Base-by-base conservation (phyloP, 768 basidiomycete species). In the Gloeopeniophorella convolvens region DNA sequence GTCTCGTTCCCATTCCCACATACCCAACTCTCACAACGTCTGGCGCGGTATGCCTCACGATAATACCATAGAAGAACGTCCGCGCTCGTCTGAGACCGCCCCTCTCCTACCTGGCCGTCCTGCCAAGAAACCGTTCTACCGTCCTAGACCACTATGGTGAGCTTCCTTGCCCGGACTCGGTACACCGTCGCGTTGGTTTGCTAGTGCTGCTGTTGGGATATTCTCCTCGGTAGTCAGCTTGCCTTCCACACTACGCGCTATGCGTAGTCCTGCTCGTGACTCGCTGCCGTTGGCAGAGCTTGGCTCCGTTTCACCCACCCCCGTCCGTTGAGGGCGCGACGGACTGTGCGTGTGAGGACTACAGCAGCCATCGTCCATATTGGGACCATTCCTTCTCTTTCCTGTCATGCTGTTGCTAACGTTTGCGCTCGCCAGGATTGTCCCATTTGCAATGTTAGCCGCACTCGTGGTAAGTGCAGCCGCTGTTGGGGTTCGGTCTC, bases 371-470 rank as follows among this genome's bases (percentile, higher is more conserved):
- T n/a, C n/a, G n/a, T n/a, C n/a, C n/a, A n/a, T n/a, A n/a, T n/a
- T n/a, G n/a, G n/a, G n/a, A n/a, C n/a, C n/a, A n/a, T n/a, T n/a
- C n/a, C n/a, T n/a, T n/a, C n/a, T n/a, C 27, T 28, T 35, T 8
- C 27, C 12, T 32, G 11, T 15, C 16, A 40, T 20, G 23, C 35
- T 11, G 15, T 32, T 35, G 24, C 33, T 47, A 8, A 35, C 12
- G 11, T n/a, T 41, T 24, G 15, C 31, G 7, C 39, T 39, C 12
- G 23, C 27, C 52, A 87, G 86, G 85, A 69, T 88, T 34, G 79
- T 85, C 37, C 86, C 87, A 3, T 80, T 88, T 35, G 80, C 80
- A 5, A 65, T 89, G 32, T 65, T 74, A 10, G 75, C 79, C 44
- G 80, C 83, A 23, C 73, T 89, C 61, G 79, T 83, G 60, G 87